phyloP scores from a whole-genome alignment of 176 grass and related monocot species.

The Canna indica region DNA sequence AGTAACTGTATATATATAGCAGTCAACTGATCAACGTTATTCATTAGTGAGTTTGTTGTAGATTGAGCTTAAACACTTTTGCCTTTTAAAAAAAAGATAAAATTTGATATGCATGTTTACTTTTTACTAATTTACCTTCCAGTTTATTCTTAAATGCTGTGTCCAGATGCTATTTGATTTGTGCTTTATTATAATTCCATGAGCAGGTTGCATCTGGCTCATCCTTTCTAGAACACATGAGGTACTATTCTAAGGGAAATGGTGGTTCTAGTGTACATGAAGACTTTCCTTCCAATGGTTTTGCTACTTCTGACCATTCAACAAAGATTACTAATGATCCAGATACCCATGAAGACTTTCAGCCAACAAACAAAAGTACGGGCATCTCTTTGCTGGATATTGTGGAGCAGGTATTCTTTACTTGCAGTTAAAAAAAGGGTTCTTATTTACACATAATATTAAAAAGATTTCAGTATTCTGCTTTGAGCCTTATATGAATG shows the following conservation, averaged over 20 bases:
- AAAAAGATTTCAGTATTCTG: not conserved
- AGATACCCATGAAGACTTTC: constrained; percentile 72
- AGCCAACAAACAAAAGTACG: constrained; percentile 52
- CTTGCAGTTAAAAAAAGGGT: no score
- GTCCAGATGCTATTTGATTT: not conserved
- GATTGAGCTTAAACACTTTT: not conserved
- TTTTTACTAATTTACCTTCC: not conserved
- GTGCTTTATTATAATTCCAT: not conserved
- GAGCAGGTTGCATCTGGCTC: constrained; percentile 25
- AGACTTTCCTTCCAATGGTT: not conserved
- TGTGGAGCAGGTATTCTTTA: constrained; percentile 40
- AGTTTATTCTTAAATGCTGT: not conserved
- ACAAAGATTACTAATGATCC: constrained; percentile 41
- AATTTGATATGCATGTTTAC: not conserved
- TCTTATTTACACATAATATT: no score
- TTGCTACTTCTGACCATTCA: not conserved
- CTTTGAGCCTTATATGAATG: constrained; percentile 1
- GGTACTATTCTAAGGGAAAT: constrained; percentile 28
- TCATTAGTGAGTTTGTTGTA: not conserved
- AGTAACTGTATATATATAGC: not conserved
- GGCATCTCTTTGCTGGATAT: constrained; percentile 35
- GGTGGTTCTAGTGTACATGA: constrained; percentile 27
- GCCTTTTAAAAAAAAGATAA: not conserved
- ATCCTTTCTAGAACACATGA: constrained; percentile 35
- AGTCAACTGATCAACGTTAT: not conserved